Evolutionary conservation across 768 basidiomycete genomes (phyloP), one percentile per base, ranked within the genome.

Genomic region (Lactarius deliciosus): DNA sequence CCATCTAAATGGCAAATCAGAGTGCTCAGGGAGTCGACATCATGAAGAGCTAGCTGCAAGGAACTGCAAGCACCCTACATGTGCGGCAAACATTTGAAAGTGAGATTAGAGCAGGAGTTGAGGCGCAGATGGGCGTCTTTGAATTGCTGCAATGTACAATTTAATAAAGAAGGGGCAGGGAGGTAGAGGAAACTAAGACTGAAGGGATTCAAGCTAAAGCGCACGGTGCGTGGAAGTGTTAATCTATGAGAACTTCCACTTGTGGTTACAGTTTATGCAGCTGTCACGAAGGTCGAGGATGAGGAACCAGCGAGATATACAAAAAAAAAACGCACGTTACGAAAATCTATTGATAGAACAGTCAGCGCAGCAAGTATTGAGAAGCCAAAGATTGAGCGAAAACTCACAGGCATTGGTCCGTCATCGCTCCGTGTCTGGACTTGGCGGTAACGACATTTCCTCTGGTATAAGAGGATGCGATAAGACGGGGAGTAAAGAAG

Each of bases 341-440:
- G 75, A 95, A 96, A 22, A 94, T 96, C 89, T 92, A 61, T 15
- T 18, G 11, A 40, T 22, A 50, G 53, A 10, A 5, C 28, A 10
- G 38, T 63, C 15, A 74, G 40, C 38, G 10, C 36, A 11, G 9
- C 36, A 38, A 45, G 50, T 59, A 47, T 61, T 61, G 56, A 28
- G 59, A 73, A 32, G 69, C 64, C 34, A 30, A 50, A 45, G 16
- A 22, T 28, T 9, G 34, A 34, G 34, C 22, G 30, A 20, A 28
- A 22, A 82, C 89, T 74, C 75, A 92, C 90, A 3, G 96, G 98
- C 96, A 98, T 98, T 28, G 96, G 96, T 78, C 98, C 97, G 79
- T 98, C 97, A 9, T 97, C 96, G 74, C 92, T 94, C 63, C 97
- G 85, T 9, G 97, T 99, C 76, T 99, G 97, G 72, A 94, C 93